Evolutionary conservation across 805 yeast genomes (phyloP).

Genomic region (Saccharomycodes ludwigii): DNA sequence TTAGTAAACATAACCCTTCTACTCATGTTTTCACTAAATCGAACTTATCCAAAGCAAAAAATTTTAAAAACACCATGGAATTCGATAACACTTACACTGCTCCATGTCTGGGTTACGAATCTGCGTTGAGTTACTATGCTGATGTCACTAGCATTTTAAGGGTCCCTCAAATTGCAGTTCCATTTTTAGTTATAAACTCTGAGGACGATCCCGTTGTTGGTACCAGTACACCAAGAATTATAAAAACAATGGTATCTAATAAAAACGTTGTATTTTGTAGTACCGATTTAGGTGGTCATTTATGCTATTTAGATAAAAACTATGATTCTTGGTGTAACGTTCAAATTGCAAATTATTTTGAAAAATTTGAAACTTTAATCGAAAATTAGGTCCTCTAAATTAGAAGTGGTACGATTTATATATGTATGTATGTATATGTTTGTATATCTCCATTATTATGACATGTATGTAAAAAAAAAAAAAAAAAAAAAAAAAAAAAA

Average conservation of each 20-base stretch:
- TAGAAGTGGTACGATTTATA: background rate
- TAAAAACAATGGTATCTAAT: constrained; percentile 34
- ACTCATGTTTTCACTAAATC: constrained; percentile 21
- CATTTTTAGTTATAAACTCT: constrained; percentile 47
- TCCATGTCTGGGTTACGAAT: constrained; percentile 47
- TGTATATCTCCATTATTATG: no score
- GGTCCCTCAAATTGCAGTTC: constrained; percentile 44
- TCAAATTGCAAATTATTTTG: constrained; percentile 29
- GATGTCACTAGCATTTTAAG: constrained; percentile 52
- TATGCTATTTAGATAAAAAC: constrained; percentile 35
- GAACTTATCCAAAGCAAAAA: constrained; percentile 25
- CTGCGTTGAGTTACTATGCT: constrained; percentile 50
- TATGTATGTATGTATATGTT: no score
- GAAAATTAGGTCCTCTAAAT: background rate
- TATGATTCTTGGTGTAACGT: constrained; percentile 37
- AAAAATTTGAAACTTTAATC: constrained; percentile 25
- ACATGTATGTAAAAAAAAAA: background rate
- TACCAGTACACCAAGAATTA: constrained; percentile 34
- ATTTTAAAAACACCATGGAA: constrained; percentile 32
- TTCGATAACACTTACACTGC: constrained; percentile 56
- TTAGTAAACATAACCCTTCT: constrained; percentile 13
- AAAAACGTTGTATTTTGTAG: constrained; percentile 47
- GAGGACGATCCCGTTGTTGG: constrained; percentile 58
- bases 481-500: constrained; percentile 2
- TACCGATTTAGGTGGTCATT: constrained; percentile 63